Evolutionary conservation across 2,329 filamentous ascomycete species (phyloP).

Genomic region (Sporothrix humicola): DNA sequence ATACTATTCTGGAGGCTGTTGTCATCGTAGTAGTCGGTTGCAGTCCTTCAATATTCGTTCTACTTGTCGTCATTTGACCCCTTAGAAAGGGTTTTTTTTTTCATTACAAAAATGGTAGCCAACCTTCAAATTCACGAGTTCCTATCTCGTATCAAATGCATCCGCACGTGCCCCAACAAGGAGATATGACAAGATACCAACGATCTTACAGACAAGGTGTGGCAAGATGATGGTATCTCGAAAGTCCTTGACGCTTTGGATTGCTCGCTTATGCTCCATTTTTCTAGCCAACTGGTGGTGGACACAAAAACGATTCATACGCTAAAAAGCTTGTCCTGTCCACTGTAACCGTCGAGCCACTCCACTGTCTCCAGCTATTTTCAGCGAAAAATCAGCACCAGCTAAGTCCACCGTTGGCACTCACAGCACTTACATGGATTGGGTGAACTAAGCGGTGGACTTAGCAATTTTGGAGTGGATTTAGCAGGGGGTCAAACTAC

Average conservation of each 20-base stretch:
- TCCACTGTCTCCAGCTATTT: neutral
- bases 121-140: neutral
- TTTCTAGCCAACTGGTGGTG: neutral
- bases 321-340: neutral
- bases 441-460: no score
- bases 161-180: neutral
- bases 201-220: no score
- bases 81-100: neutral
- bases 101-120: neutral
- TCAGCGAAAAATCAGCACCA: no score
- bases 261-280: slow-evolving; percentile 1
- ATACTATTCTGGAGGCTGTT: no score
- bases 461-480: no score
- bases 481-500: neutral
- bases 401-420: no score
- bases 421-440: no score
- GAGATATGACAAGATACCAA: neutral
- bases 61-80: no score
- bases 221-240: neutral
- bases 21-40: no score
- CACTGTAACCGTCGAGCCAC: neutral
- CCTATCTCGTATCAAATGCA: neutral
- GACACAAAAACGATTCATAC: neutral
- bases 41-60: no score
- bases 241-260: neutral